A percentile compares a stretch with the other conserved stretches of the same genome.
phyloP scores from a whole-genome alignment of 1,139 yeast genomes.

The Suzukiozyma palmioleophila region DNA sequence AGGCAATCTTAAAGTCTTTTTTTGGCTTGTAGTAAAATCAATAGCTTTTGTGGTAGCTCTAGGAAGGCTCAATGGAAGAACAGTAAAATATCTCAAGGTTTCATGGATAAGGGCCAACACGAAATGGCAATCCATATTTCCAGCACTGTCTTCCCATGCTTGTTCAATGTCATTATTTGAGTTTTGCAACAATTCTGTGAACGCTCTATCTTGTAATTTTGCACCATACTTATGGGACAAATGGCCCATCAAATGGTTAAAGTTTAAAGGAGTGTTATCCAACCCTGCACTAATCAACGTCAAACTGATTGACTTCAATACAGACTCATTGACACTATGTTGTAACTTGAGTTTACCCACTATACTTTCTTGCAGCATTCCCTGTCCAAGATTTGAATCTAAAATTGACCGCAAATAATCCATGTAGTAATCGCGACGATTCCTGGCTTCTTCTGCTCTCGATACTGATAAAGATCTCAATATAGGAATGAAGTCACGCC shows the following conservation, averaged over 20 bases:
- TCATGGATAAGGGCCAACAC: conserved; percentile 59
- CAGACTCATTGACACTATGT: conserved; percentile 27
- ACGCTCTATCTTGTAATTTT: conserved; percentile 40
- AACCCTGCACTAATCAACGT: conserved; percentile 80
- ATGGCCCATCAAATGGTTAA: conserved; percentile 60
- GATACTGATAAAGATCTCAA: conserved; percentile 33
- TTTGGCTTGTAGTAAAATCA: conserved; percentile 21
- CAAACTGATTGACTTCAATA: conserved; percentile 59
- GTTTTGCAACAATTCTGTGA: conserved; percentile 24
- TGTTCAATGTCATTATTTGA: conserved; percentile 24
- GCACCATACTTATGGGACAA: conserved; percentile 48
- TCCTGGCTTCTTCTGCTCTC: conserved; percentile 34
- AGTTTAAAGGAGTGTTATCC: conserved; percentile 65
- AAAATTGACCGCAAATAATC: conserved; percentile 19
- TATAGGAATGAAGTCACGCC: conserved; percentile 58
- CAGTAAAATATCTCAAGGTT: conserved; percentile 58
- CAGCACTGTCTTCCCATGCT: conserved; percentile 42
- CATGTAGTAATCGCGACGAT: conserved; percentile 56
- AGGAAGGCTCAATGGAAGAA: conserved; percentile 65
- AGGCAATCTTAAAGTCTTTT: conserved; percentile 38
- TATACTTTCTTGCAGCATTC: conserved; percentile 25
- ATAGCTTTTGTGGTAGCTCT: conserved; percentile 53
- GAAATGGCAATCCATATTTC: conserved; percentile 38
- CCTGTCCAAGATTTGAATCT: conserved; percentile 10
- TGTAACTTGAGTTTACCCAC: conserved; percentile 38